A percentile compares a stretch with the other conserved stretches of the same genome.
phyloP scores from a whole-genome alignment of 805 yeast genomes.

The Saitoella complicata region DNA sequence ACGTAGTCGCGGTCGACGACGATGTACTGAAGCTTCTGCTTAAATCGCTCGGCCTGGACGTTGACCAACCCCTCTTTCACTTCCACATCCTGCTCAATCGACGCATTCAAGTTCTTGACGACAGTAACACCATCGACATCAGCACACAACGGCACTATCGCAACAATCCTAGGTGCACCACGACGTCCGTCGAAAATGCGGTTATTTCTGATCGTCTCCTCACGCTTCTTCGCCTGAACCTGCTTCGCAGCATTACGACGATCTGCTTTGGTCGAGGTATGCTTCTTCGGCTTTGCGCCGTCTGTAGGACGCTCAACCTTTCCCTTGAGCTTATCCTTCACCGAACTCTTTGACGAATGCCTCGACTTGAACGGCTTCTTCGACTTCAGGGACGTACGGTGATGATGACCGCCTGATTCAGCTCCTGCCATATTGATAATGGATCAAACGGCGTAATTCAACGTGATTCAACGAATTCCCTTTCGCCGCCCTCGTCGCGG shows the following conservation, averaged over 20 bases:
- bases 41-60: slow-evolving; percentile 43
- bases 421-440: background rate
- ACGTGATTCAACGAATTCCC: no score
- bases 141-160: slow-evolving; percentile 60
- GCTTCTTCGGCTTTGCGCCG: slow-evolving; percentile 20
- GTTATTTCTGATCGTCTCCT: slow-evolving; percentile 39
- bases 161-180: slow-evolving; percentile 69
- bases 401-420: slow-evolving; percentile 35
- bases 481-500: no score
- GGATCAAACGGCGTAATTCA: no score
- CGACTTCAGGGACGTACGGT: slow-evolving; percentile 68
- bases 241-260: slow-evolving; percentile 71
- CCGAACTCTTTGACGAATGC: slow-evolving; percentile 76
- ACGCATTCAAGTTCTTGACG: slow-evolving; percentile 15
- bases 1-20: slow-evolving; percentile 60
- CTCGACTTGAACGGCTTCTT: slow-evolving; percentile 79
- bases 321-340: slow-evolving; percentile 50
- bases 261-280: slow-evolving; percentile 37
- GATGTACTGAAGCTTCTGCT: slow-evolving; percentile 52
- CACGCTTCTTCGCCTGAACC: slow-evolving; percentile 53
- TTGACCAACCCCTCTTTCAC: background rate
- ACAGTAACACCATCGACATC: slow-evolving; percentile 35
- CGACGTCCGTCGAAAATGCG: slow-evolving; percentile 62
- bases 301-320: slow-evolving; percentile 14
- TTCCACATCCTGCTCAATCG: slow-evolving; percentile 12